Evolutionary conservation across 1,284 basidiomycete species (phyloP).

Genomic region (Sporisorium exsertum): DNA sequence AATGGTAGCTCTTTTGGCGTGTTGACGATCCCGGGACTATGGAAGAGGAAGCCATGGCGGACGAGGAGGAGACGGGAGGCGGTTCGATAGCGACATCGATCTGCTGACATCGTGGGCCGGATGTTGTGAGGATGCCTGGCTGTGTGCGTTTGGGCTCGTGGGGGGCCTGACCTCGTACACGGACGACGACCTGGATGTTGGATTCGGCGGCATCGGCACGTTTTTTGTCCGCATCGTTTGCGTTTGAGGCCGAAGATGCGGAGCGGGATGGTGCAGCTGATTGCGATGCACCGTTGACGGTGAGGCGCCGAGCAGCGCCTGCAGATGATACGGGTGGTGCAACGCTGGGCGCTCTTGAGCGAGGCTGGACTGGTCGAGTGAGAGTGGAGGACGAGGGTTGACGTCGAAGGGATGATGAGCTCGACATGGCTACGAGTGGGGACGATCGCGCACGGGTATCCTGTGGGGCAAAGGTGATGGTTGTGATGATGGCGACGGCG

Average conservation of each 20-base stretch:
- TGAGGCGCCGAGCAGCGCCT: constrained; percentile 34
- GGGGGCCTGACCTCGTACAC: constrained; percentile 56
- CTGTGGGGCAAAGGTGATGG: constrained; percentile 7
- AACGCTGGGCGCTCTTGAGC: constrained; percentile 45
- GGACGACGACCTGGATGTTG: constrained; percentile 68
- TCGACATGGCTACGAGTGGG: constrained; percentile 30
- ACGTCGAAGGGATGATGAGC: constrained; percentile 35
- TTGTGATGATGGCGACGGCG: constrained; percentile 11
- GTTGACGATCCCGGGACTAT: constrained; percentile 43
- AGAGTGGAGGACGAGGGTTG: constrained; percentile 41
- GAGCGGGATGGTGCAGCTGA: constrained; percentile 20
- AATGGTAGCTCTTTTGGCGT: constrained; percentile 65
- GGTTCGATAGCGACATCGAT: constrained; percentile 60
- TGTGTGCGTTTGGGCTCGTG: constrained; percentile 35
- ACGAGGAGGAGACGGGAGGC: constrained; percentile 44
- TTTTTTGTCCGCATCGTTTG: constrained; percentile 24
- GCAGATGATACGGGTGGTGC: constrained; percentile 42
- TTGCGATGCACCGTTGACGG: constrained; percentile 20
- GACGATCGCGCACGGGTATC: constrained; percentile 7
- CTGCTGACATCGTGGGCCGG: constrained; percentile 57
- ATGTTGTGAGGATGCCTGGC: constrained; percentile 52
- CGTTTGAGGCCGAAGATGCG: constrained; percentile 19
- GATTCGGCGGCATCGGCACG: constrained; percentile 44
- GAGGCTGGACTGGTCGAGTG: constrained; percentile 33
- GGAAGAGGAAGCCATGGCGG: constrained; percentile 29